These are phyloP conservation scores for Bruguiera parviflora DNA, from an alignment of 345 rosid genomes.

Conservation along the genomic window DNA sequence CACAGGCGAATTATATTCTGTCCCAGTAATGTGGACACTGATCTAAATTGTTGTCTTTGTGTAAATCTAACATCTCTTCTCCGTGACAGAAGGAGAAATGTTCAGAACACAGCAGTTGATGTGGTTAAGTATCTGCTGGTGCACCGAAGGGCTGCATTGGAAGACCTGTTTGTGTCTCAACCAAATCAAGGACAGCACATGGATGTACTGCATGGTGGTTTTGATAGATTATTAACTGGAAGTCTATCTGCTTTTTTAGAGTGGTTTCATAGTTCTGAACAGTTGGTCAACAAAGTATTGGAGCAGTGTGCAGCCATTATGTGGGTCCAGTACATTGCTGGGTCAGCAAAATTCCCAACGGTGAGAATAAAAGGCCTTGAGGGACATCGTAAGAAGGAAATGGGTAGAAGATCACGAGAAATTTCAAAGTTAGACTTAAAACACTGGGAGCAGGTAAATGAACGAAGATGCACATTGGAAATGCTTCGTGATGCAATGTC, in stretches of 20 bases:
- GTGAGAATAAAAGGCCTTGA: slow-evolving; percentile 93
- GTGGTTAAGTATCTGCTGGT: slow-evolving; percentile 74
- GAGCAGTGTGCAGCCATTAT: slow-evolving; percentile 95
- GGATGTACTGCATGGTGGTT: slow-evolving; percentile 91
- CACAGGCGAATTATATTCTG: slow-evolving; percentile 87
- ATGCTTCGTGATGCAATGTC: slow-evolving; percentile 94
- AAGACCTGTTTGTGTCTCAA: slow-evolving; percentile 86
- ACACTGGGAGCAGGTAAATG: slow-evolving; percentile 95
- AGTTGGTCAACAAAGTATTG: slow-evolving; percentile 70
- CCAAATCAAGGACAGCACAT: slow-evolving; percentile 73
- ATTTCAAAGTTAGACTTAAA: slow-evolving; percentile 67
- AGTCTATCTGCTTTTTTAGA: slow-evolving; percentile 67
- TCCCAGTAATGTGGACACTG: slow-evolving; percentile 91
- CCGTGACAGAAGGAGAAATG: slow-evolving; percentile 68
- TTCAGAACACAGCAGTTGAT: slow-evolving; percentile 83
- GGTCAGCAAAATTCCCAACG: slow-evolving; percentile 93
- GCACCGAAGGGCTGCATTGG: slow-evolving; percentile 84
- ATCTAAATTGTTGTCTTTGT: slow-evolving; percentile 88
- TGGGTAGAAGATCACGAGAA: slow-evolving; percentile 88
- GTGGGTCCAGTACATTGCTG: slow-evolving; percentile 95
- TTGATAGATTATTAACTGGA: slow-evolving; percentile 87
- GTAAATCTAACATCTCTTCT: slow-evolving; percentile 84
- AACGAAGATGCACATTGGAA: slow-evolving; percentile 92
- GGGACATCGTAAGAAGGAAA: slow-evolving; percentile 86
- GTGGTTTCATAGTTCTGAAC: slow-evolving; percentile 85